These are phyloP conservation scores for Podospora appendiculata DNA, from an alignment of 495 filamentous ascomycete genomes.

Conservation along the genomic window DNA sequence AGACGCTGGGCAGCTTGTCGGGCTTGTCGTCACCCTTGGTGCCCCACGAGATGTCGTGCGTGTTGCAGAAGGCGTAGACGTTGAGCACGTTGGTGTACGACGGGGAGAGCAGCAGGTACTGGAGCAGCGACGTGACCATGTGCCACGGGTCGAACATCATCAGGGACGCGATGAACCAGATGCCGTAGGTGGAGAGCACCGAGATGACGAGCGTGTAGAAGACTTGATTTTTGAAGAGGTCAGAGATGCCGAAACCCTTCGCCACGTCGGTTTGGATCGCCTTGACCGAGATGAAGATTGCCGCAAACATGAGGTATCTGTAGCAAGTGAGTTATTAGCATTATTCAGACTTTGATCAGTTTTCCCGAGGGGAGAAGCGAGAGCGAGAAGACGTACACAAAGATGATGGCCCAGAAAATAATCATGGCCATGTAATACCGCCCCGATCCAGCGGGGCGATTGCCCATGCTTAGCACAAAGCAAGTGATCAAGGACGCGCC, in stretches of 20 bases:
- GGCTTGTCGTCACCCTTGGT: conserved; percentile 98
- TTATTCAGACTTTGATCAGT: too few relatives aligned
- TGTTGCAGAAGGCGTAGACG: conserved; percentile 99
- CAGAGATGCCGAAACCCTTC: conserved; percentile 52
- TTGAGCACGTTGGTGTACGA: conserved; percentile 99
- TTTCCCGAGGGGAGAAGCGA: conserved; percentile 1
- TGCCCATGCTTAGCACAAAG: conserved; percentile 92
- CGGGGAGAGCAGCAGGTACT: conserved; percentile 96
- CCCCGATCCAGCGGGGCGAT: conserved; percentile 89
- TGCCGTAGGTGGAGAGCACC: conserved; percentile 81
- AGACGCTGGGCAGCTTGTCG: conserved; percentile 75
- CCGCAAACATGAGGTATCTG: conserved; percentile 88
- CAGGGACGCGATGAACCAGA: conserved; percentile 88
- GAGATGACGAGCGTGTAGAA: conserved; percentile 95
- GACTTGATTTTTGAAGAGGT: conserved; percentile 75
- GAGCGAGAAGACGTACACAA: conserved; percentile 52
- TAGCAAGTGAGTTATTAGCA: conserved; percentile 9
- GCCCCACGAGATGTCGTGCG: conserved; percentile 99
- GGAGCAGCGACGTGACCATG: conserved; percentile 91
- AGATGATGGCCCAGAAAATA: conserved; percentile 92
- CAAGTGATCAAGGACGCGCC: conserved; percentile 85
- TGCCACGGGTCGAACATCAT: conserved; percentile 99
- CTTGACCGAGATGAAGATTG: conserved; percentile 86
- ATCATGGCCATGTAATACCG: conserved; percentile 95
- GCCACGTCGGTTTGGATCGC: conserved; percentile 66